phyloP scores from a whole-genome alignment of 768 basidiomycete species.

The Paxillus involutus region DNA sequence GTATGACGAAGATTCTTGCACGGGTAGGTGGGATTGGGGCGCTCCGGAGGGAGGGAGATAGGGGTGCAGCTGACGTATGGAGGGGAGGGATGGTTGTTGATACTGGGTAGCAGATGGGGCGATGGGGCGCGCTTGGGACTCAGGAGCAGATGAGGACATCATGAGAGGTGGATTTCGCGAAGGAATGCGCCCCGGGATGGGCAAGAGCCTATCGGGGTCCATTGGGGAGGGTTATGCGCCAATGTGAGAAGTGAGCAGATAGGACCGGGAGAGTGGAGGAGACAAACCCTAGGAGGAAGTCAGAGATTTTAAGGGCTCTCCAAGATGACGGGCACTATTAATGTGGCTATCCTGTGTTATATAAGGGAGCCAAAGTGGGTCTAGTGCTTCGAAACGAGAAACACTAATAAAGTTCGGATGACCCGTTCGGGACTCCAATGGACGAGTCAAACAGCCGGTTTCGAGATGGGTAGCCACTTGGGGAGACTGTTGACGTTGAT shows the following conservation, averaged over 20 bases:
- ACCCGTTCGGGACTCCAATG: constrained; percentile 29
- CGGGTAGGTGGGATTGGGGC: constrained; percentile 26
- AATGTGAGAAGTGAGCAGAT: constrained; percentile 8
- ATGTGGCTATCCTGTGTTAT: constrained; percentile 29
- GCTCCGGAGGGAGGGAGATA: constrained; percentile 55
- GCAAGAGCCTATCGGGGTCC: constrained; percentile 39
- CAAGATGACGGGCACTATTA: constrained; percentile 17
- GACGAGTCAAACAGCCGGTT: constrained; percentile 19
- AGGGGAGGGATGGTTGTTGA: constrained; percentile 47
- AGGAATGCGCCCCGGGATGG: constrained; percentile 32
- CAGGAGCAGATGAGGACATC: constrained; percentile 25
- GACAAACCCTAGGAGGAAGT: constrained; percentile 22
- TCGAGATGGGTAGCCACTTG: background rate
- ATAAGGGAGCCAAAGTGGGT: constrained; percentile 30
- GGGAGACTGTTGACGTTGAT: constrained; percentile 5
- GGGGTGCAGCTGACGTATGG: constrained; percentile 68
- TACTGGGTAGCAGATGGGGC: constrained; percentile 20
- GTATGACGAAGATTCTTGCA: constrained; percentile 27
- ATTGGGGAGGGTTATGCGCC: constrained; percentile 24
- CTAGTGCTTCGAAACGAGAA: constrained; percentile 14
- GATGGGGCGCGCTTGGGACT: constrained; percentile 28
- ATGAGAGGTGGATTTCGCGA: constrained; percentile 25
- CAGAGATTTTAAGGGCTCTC: constrained; percentile 21
- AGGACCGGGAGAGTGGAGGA: constrained; percentile 20
- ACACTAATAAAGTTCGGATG: constrained; percentile 29